Conservation (phyloP, 305 asterid genomes). For the Solanum hybrid region DNA sequence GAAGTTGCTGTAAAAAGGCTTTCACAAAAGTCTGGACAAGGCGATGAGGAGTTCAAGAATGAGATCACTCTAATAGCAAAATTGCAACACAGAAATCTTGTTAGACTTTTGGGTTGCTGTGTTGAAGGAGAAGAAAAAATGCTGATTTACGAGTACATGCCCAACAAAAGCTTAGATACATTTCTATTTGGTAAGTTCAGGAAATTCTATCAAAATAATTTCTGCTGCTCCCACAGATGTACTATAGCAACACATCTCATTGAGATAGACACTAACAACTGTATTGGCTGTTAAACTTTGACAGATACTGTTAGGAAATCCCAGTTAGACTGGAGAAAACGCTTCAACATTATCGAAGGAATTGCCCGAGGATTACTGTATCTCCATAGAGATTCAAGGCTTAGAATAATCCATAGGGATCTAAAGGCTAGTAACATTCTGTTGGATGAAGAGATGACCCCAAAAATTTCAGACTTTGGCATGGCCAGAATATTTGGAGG, state of each 20-base stretch:
- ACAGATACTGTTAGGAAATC: constrained; percentile 50
- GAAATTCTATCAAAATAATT: neutral
- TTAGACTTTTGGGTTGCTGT: constrained; percentile 70
- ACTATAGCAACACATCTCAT: neutral
- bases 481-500: constrained; percentile 93
- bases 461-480: constrained; percentile 91
- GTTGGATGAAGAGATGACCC: constrained; percentile 86
- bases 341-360: constrained; percentile 70
- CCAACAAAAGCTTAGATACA: constrained; percentile 77
- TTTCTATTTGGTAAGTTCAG: constrained; percentile 55
- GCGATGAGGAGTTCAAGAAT: constrained; percentile 71
- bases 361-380: constrained; percentile 85
- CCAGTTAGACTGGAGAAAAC: constrained; percentile 56
- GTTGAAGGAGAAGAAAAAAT: constrained; percentile 77
- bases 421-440: constrained; percentile 83
- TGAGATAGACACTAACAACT: neutral
- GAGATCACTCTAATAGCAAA: constrained; percentile 71
- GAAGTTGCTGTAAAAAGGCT: constrained; percentile 84
- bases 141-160: constrained; percentile 78
- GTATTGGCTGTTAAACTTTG: neutral
- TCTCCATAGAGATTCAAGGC: constrained; percentile 91
- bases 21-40: constrained; percentile 69
- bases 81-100: constrained; percentile 79
- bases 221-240: neutral
- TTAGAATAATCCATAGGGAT: constrained; percentile 77